Evolutionary conservation across 495 filamentous ascomycete species (phyloP).

Genomic region (Neurospora sp.): DNA sequence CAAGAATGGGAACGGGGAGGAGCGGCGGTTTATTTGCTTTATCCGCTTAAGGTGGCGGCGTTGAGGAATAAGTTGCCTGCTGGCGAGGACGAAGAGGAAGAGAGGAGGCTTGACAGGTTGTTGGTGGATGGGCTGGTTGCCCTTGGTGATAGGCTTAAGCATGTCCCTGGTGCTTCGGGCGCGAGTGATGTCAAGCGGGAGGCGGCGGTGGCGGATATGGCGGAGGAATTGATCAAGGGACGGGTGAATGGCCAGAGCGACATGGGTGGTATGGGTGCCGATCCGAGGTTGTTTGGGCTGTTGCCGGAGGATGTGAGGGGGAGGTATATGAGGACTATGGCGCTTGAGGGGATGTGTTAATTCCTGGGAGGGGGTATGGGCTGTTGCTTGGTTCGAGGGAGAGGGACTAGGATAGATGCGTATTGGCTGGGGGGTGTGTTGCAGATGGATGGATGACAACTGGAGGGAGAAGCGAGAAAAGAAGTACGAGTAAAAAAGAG

Average conservation of each 20-base stretch:
- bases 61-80: not conserved
- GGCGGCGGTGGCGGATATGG: slow-evolving; percentile 67
- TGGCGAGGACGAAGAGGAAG: slow-evolving; percentile 27
- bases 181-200: slow-evolving; percentile 32
- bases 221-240: slow-evolving; percentile 39
- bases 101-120: slow-evolving; percentile 30
- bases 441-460: not conserved
- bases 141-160: slow-evolving; percentile 44
- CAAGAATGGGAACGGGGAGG: slow-evolving; percentile 57
- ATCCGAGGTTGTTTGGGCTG: slow-evolving; percentile 17
- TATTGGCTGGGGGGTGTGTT: not conserved
- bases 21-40: slow-evolving; percentile 76
- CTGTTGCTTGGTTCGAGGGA: not conserved
- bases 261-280: slow-evolving; percentile 4
- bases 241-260: not conserved
- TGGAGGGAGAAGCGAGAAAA: not conserved
- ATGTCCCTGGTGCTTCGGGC: not conserved
- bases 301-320: slow-evolving; percentile 22
- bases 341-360: slow-evolving; percentile 9
- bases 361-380: too few species aligned
- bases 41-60: slow-evolving; percentile 30
- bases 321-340: slow-evolving; percentile 17
- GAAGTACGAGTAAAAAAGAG: not conserved
- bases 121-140: slow-evolving; percentile 54
- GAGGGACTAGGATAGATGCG: not conserved